A percentile compares a stretch with the other conserved stretches of the same genome.
Evolutionary conservation across 345 rosid genomes (phyloP).

Genomic region (Triadica sebifera): DNA sequence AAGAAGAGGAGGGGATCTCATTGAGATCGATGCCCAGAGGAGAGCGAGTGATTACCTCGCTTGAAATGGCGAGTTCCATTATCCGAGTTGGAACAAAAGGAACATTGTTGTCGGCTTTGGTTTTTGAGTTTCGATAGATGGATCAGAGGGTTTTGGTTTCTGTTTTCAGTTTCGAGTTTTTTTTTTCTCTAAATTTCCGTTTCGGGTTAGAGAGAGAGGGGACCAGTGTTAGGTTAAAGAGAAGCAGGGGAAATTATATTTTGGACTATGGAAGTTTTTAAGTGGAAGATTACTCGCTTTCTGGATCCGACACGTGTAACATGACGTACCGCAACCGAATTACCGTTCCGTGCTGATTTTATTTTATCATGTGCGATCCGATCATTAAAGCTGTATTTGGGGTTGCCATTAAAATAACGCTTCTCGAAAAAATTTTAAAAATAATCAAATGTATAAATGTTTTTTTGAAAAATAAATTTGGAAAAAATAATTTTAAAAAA

Average conservation of each 20-base stretch:
- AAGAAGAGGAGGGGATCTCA: conserved; percentile 76
- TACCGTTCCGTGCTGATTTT: not conserved
- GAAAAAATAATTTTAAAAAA: too few relatives aligned
- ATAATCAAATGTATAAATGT: too few relatives aligned
- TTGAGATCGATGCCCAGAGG: conserved; percentile 90
- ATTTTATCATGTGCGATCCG: too few relatives aligned
- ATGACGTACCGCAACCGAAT: not conserved
- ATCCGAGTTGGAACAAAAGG: conserved; percentile 4
- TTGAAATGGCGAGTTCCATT: conserved; percentile 26
- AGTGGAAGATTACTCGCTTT: not conserved
- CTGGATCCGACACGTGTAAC: not conserved
- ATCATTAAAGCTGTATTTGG: too few relatives aligned
- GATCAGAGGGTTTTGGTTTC: not conserved
- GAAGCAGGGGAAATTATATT: not conserved
- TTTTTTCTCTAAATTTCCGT: not conserved
- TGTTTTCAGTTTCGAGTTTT: not conserved
- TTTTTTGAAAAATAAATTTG: too few relatives aligned
- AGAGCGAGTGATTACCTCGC: conserved; percentile 43
- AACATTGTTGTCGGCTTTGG: conserved; percentile 13
- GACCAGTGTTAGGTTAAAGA: not conserved
- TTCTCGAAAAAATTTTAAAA: too few relatives aligned
- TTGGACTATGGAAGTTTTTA: not conserved
- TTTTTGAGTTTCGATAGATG: not conserved
- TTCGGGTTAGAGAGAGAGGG: not conserved
- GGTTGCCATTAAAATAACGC: too few relatives aligned